phyloP scores from a whole-genome alignment of 176 grass and related monocot genomes.

The Phragmites australis region DNA sequence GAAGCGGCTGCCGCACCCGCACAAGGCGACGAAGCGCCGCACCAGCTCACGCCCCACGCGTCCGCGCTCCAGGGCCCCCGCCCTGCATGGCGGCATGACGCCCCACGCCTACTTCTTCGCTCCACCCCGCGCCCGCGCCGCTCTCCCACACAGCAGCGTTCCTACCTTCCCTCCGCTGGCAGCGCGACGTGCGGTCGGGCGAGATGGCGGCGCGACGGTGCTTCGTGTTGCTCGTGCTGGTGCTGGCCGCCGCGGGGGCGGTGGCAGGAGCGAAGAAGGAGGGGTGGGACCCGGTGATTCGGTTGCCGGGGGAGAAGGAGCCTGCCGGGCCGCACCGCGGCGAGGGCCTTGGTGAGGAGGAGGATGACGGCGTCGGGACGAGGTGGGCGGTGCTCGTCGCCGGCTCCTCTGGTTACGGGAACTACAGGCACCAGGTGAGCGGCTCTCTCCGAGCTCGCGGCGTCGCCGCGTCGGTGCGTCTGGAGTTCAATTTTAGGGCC shows the following conservation, averaged over 20 bases:
- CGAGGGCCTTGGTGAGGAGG: background rate
- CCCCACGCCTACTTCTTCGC: slow-evolving; percentile 26
- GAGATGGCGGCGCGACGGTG: slow-evolving; percentile 41
- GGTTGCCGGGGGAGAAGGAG: slow-evolving; percentile 54
- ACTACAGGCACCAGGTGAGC: slow-evolving; percentile 88
- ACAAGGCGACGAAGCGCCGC: slow-evolving; percentile 42
- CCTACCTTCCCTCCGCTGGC: background rate
- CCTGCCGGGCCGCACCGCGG: background rate
- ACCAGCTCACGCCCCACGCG: slow-evolving; percentile 57
- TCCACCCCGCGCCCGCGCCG: background rate
- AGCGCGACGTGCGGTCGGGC: background rate
- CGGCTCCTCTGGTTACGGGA: slow-evolving; percentile 78
- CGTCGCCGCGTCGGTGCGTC: background rate
- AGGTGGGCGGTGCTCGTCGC: slow-evolving; percentile 95
- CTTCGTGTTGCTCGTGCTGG: slow-evolving; percentile 34
- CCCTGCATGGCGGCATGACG: slow-evolving; percentile 58
- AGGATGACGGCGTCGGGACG: slow-evolving; percentile 53
- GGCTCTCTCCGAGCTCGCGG: background rate
- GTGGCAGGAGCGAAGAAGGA: slow-evolving; percentile 21
- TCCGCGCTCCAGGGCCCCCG: slow-evolving; percentile 29
- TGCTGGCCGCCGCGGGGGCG: slow-evolving; percentile 26
- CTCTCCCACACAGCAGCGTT: background rate
- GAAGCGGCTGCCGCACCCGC: slow-evolving; percentile 1
- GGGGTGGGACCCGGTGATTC: slow-evolving; percentile 58
- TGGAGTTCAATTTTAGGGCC: background rate